A percentile compares a stretch with the other conserved stretches of the same genome.
These are phyloP conservation scores for Fonsecaea erecta DNA, from an alignment of 2,329 filamentous ascomycete genomes.

Conservation along the genomic window DNA sequence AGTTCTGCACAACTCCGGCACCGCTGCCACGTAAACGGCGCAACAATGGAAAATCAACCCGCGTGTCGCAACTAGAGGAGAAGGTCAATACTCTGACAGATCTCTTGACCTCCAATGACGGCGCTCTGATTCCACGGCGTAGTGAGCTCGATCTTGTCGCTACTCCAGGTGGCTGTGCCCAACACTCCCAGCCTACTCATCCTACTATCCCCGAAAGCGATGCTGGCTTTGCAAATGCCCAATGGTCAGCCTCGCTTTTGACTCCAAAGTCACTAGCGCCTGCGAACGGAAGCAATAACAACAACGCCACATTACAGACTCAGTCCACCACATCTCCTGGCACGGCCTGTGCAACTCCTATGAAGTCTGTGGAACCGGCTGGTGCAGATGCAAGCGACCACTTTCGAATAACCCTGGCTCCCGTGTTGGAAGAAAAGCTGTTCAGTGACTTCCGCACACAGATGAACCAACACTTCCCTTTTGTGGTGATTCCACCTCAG, in stretches of 20 bases:
- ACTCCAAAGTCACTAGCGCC: background rate
- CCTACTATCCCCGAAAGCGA: slow-evolving; percentile 14
- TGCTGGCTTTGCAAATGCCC: background rate
- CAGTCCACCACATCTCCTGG: background rate
- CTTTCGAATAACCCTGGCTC: slow-evolving; percentile 9
- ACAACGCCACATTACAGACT: background rate
- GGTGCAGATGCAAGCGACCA: background rate
- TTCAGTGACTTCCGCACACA: slow-evolving; percentile 30
- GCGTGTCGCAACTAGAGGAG: slow-evolving; percentile 21
- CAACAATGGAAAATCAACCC: slow-evolving; percentile 16
- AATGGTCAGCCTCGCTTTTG: background rate
- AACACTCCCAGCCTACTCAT: background rate
- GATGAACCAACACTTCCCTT: slow-evolving; percentile 41
- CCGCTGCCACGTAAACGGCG: slow-evolving; percentile 25
- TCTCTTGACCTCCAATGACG: slow-evolving; percentile 7
- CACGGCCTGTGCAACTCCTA: background rate
- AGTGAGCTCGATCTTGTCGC: background rate
- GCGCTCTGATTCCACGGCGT: background rate
- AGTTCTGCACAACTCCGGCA: slow-evolving; percentile 28
- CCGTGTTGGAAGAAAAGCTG: slow-evolving; percentile 27
- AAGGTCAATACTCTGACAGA: slow-evolving; percentile 23
- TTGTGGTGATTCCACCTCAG: slow-evolving; percentile 36
- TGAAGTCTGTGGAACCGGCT: background rate
- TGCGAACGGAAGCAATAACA: background rate
- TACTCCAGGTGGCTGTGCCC: background rate